phyloP scores from a whole-genome alignment of 148 eudicot genomes.

The Amaranthus hypochondriacus region DNA sequence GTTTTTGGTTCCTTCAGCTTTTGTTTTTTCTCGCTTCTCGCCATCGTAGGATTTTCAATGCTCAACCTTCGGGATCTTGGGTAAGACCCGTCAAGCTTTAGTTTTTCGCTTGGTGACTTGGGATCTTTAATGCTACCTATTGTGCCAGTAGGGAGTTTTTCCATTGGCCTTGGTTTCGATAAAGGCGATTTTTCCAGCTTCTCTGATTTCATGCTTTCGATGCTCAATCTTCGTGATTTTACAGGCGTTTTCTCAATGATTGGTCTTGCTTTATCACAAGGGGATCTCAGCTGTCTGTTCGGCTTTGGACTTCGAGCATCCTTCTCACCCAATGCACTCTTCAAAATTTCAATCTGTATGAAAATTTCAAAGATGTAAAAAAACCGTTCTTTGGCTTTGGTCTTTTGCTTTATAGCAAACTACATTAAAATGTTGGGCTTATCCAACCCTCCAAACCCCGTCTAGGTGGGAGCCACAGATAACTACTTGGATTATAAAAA shows the following conservation, averaged over 20 bases:
- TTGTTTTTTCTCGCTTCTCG: constrained; percentile 20
- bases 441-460: no score
- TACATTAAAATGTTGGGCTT: no score
- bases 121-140: constrained; percentile 17
- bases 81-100: constrained; percentile 5
- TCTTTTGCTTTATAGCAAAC: neutral
- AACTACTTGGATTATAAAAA: neutral
- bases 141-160: constrained; percentile 30
- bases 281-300: constrained; percentile 36
- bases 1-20: constrained; percentile 31
- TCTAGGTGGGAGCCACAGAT: no score
- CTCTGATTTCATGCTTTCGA: constrained; percentile 16
- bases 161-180: constrained; percentile 28
- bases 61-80: constrained; percentile 30
- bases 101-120: constrained; percentile 16
- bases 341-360: constrained; percentile 70
- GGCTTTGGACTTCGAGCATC: constrained; percentile 32
- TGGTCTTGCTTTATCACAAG: constrained; percentile 22
- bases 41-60: constrained; percentile 29
- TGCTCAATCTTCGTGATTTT: constrained; percentile 27
- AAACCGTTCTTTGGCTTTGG: neutral
- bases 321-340: constrained; percentile 49
- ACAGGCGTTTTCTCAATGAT: constrained; percentile 23
- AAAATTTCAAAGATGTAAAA: neutral
- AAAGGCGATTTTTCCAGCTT: constrained; percentile 28